Conservation (phyloP, 2,329 filamentous ascomycete genomes). For the Knufia fluminis region DNA sequence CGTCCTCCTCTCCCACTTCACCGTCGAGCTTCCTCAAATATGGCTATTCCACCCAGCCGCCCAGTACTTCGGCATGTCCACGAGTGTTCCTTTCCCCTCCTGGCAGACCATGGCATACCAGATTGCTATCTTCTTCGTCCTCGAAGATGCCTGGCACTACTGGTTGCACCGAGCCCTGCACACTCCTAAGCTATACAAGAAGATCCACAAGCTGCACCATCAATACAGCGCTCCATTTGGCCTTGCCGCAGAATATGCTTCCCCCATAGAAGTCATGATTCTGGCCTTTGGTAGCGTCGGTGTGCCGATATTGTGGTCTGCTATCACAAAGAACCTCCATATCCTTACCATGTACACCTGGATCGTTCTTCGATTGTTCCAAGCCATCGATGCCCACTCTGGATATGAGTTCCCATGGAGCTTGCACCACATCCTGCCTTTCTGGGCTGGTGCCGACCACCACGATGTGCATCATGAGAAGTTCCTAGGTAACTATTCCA, state of each 20-base stretch:
- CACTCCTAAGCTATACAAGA: slow-evolving; percentile 90
- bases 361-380: slow-evolving; percentile 88
- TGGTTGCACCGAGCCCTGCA: slow-evolving; percentile 90
- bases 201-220: slow-evolving; percentile 98
- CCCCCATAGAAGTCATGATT: slow-evolving; percentile 92
- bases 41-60: slow-evolving; percentile 93
- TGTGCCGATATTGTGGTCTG: slow-evolving; percentile 73
- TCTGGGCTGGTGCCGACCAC: slow-evolving; percentile 96
- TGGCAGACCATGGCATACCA: slow-evolving; percentile 81
- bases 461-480: slow-evolving; percentile 97
- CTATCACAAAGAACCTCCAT: slow-evolving; percentile 76
- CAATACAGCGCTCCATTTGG: slow-evolving; percentile 97
- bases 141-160: slow-evolving; percentile 98
- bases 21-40: slow-evolving; percentile 82
- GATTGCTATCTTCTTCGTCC: slow-evolving; percentile 84
- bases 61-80: slow-evolving; percentile 81
- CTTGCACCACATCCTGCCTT: slow-evolving; percentile 86
- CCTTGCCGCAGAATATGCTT: slow-evolving; percentile 92
- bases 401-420: slow-evolving; percentile 99
- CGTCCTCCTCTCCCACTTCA: slow-evolving; percentile 91
- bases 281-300: slow-evolving; percentile 81
- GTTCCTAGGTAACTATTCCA: slow-evolving; percentile 96
- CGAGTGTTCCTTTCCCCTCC: slow-evolving; percentile 79
- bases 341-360: slow-evolving; percentile 96
- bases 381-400: slow-evolving; percentile 94